Base-by-base conservation (phyloP, 2,329 filamentous ascomycete species). In the Stachybotrys chlorohalonatus region DNA sequence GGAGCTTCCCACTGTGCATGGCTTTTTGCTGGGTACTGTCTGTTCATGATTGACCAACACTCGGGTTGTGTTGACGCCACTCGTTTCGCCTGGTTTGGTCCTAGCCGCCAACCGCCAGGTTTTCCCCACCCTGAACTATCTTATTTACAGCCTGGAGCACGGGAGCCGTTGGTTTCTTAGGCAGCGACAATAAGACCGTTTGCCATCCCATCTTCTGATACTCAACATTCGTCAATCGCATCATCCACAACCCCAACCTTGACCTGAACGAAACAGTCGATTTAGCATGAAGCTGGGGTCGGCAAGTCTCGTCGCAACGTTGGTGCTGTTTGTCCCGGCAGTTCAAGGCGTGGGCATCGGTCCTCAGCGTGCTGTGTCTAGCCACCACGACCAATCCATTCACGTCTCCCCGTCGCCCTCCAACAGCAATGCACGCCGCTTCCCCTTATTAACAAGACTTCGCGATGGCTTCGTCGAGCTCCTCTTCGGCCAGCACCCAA, bases 391-490 rank as follows among this genome's bases (percentile, higher is more conserved):
- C 42, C 31, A 39, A 24, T 62, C 63, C 45, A 63, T 60, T 48
- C 16, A 56, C 24, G 13, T 5, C 36, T 9, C 36, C 2, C 36
- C 13, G 39, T 56, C 52, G 17, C 45, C 53, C 16, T 56, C 58
- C 47, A 59, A 54, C 46, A 53, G 56, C 49, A 62, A 62, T n/a
- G 49, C 55, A 5, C 59, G 54, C 31, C 56, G 73, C 50, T 80
- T 80, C 52, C 76, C 78, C 0, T 70, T 77, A 55, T 64, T 81
- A 54, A 75, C 73, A 36, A 78, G 75, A 70, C 62, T 82, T 47
- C 75, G 79, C 57, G 75, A 82, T 59, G 70, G 70, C 36, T 71
- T 72, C 48, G 70, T 81, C 45, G 76, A 80, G 59, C 67, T 76
- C 31, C 62, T 82, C 48, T 81, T 82, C 55, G 77, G 79, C 11